phyloP scores from a whole-genome alignment of 2,329 filamentous ascomycete genomes.

The Aspergillus sp. region DNA sequence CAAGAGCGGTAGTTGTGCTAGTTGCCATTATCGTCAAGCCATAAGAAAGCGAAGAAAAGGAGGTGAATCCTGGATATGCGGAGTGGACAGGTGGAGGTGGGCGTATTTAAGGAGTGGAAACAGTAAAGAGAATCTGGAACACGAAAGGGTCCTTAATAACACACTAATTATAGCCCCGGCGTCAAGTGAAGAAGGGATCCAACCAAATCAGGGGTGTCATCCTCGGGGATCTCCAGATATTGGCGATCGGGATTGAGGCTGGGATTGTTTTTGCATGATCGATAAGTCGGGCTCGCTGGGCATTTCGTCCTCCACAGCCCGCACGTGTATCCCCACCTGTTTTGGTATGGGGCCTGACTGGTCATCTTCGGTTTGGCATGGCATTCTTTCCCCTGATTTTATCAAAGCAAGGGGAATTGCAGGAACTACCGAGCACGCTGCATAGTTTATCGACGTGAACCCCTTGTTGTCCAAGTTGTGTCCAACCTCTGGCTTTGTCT shows the following conservation, averaged over 20 bases:
- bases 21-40: slow-evolving; percentile 25
- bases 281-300: neutral
- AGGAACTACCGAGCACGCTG: neutral
- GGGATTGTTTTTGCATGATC: neutral
- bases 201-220: neutral
- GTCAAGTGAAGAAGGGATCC: too few species aligned
- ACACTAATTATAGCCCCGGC: neutral
- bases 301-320: neutral
- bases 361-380: neutral
- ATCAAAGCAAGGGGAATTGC: neutral
- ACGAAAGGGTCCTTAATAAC: neutral
- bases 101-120: slow-evolving; percentile 1
- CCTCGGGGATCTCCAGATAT: neutral
- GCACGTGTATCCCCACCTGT: neutral
- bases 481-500: neutral
- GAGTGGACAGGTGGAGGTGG: neutral
- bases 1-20: slow-evolving; percentile 23
- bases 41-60: slow-evolving; percentile 1
- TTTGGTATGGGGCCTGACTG: neutral
- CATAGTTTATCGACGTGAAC: neutral
- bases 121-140: neutral
- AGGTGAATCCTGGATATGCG: neutral
- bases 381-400: neutral
- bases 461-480: neutral
- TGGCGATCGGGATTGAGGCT: neutral